Base-by-base conservation (phyloP, 108 stramenopile species). In the Cyclostephanos tholiformis region DNA sequence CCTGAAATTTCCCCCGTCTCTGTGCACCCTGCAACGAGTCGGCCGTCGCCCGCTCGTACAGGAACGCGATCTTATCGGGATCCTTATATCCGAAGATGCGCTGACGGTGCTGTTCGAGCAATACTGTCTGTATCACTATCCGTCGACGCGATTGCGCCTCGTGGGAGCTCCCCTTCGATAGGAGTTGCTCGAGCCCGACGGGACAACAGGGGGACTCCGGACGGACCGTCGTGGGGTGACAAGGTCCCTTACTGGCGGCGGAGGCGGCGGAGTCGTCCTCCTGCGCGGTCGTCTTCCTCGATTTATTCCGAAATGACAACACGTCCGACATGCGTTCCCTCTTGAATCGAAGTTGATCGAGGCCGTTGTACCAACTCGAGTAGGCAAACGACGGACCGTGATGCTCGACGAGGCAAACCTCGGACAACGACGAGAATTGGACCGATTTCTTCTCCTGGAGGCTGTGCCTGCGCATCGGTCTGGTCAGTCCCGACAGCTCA, bases 41-140 rank as follows among this genome's bases (percentile, higher is more conserved):
- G 1, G 51, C 32, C 17, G 74, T 55, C n/a, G 56, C 23, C 19
- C 14, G 46, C 49, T 22, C 62, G 3, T 64, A 46, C 14, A 71
- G 39, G 6, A 22, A 38, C 20, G 80, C 80, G n/a, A 82, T 63
- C 52, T 64, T 51, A 16, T 71, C 64, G n/a, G 74, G 74, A 75
- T 82, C 74, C 16, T 27, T 12, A 38, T 60, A 29, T 6, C 80
- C 80, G 10, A 67, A 25, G 19, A 44, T n/a, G 44, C 74, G 36
- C 49, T 82, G 80, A 22, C 80, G 73, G 1, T 62, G 59, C 69
- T 82, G 80, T 51, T 82, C 80, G 36, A 49, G 30, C n/a, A 82
- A 50, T 2, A 82, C 80, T 12, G 51, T 23, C 48, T 70, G 52
- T 48, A 82, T 75, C 26, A 61, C 58, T 17, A 71, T 19, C 39